A percentile compares a stretch with the other conserved stretches of the same genome.
Evolutionary conservation across 1,284 basidiomycete genomes (phyloP).

Genomic region (Moesziomyces sp.): DNA sequence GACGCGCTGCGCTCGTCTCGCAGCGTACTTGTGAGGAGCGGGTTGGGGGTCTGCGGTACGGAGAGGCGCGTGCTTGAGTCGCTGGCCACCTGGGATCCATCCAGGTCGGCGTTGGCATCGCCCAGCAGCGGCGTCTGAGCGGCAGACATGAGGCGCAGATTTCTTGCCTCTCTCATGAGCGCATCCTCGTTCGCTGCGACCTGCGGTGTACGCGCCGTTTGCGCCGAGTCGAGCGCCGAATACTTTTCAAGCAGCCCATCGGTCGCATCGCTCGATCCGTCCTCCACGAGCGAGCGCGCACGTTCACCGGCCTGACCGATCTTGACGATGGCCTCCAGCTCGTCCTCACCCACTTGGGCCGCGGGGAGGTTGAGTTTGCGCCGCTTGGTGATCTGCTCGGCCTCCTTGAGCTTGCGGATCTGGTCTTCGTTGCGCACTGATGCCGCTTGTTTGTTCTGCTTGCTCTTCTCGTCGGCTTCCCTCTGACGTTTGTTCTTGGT

Average conservation of each 20-base stretch:
- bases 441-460: conserved; percentile 74
- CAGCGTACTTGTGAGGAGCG: conserved; percentile 78
- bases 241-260: conserved; percentile 89
- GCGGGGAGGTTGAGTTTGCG: conserved; percentile 85
- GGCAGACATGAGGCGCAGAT: conserved; percentile 89
- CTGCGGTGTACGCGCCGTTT: conserved; percentile 89
- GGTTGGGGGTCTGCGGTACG: conserved; percentile 90
- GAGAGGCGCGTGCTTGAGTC: conserved; percentile 8
- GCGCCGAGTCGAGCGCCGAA: conserved; percentile 84
- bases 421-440: conserved; percentile 81
- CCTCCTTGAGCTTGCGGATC: conserved; percentile 95
- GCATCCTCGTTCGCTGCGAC: conserved; percentile 79
- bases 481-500: conserved; percentile 69
- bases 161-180: conserved; percentile 90
- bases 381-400: conserved; percentile 90
- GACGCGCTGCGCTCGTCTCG: conserved; percentile 18
- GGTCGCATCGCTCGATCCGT: conserved; percentile 78
- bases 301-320: conserved; percentile 92
- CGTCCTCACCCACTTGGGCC: conserved; percentile 93
- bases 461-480: conserved; percentile 78
- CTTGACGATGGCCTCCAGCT: conserved; percentile 98
- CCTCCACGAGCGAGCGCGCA: conserved; percentile 81
- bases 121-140: conserved; percentile 94
- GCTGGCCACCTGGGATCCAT: conserved; percentile 2
- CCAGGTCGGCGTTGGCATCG: conserved; percentile 84